Percentiles rank a stretch among this genome's conserved stretches.
Evolutionary conservation across 345 rosid genomes (phyloP).

Genomic region (Ceriops tagal): DNA sequence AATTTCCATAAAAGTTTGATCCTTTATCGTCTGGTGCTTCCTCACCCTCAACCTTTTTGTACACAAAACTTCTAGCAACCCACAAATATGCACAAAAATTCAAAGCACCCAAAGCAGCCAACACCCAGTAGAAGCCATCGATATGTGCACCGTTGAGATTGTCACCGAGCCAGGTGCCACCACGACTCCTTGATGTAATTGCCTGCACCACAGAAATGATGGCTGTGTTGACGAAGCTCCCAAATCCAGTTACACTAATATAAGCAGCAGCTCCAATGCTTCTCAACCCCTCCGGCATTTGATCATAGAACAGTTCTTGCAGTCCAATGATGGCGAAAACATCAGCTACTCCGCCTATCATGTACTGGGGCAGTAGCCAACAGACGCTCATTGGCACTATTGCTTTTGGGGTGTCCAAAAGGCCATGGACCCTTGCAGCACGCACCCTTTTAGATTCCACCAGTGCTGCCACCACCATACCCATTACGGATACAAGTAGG

Average conservation of each 20-base stretch:
- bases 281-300: constrained; percentile 79
- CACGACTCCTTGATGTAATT: constrained; percentile 36
- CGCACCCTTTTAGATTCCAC: constrained; percentile 63
- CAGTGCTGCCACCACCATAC: constrained; percentile 56
- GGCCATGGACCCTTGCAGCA: constrained; percentile 48
- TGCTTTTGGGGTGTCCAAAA: constrained; percentile 47
- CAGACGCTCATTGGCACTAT: constrained; percentile 64
- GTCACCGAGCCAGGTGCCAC: constrained; percentile 53
- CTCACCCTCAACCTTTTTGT: constrained; percentile 45
- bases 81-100: constrained; percentile 47
- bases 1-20: too few relatives aligned
- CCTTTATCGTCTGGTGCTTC: background rate
- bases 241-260: constrained; percentile 59
- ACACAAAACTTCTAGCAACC: constrained; percentile 60
- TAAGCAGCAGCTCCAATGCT: constrained; percentile 82
- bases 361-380: constrained; percentile 88
- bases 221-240: constrained; percentile 64
- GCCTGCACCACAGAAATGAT: constrained; percentile 54
- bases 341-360: constrained; percentile 55
- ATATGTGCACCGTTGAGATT: constrained; percentile 64
- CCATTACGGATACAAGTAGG: constrained; percentile 50
- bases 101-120: constrained; percentile 59
- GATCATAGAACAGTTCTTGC: constrained; percentile 84
- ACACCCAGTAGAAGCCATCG: constrained; percentile 62
- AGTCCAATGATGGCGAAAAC: constrained; percentile 71